These are phyloP conservation scores for Chrysosporium queenslandicum DNA, from an alignment of 2,329 filamentous ascomycete genomes.

Conservation along the genomic window DNA sequence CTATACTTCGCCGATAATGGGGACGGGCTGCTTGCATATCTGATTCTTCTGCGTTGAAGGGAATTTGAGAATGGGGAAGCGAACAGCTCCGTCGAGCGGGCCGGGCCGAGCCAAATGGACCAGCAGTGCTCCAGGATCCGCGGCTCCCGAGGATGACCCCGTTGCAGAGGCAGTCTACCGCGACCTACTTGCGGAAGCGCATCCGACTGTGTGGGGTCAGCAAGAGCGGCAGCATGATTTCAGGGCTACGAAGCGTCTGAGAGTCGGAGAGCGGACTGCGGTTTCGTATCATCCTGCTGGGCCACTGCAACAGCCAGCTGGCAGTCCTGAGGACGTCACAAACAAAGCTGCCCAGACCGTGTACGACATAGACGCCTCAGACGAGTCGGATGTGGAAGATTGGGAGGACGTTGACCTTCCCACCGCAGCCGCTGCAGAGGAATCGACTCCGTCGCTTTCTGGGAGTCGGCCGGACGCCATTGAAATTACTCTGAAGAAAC, in stretches of 20 bases:
- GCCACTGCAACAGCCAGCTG: neutral
- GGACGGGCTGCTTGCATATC: neutral
- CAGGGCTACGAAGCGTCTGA: slow-evolving; percentile 15
- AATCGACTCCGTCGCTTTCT: slow-evolving; percentile 21
- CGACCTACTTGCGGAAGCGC: slow-evolving; percentile 13
- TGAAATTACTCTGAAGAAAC: slow-evolving; percentile 32
- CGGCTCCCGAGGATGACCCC: slow-evolving; percentile 6
- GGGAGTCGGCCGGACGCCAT: slow-evolving; percentile 14
- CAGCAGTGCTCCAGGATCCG: neutral
- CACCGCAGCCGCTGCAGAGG: slow-evolving; percentile 23
- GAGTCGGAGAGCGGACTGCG: slow-evolving; percentile 17
- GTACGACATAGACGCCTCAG: slow-evolving; percentile 47
- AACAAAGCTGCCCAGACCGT: slow-evolving; percentile 25
- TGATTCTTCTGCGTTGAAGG: neutral
- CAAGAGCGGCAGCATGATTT: neutral
- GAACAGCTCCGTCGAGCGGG: slow-evolving; percentile 1
- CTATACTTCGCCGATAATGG: neutral
- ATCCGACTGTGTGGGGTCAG: neutral
- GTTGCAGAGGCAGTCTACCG: slow-evolving; percentile 13
- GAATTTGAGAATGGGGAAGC: slow-evolving; percentile 3
- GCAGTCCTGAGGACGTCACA: slow-evolving; percentile 16
- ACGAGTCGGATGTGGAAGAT: slow-evolving; percentile 36
- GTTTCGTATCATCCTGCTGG: neutral
- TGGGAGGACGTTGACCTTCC: slow-evolving; percentile 53
- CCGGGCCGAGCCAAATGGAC: neutral